Evolutionary conservation across 2,329 filamentous ascomycete species (phyloP), one percentile per base, ranked within the genome.

Genomic region (Phoma sp.): DNA sequence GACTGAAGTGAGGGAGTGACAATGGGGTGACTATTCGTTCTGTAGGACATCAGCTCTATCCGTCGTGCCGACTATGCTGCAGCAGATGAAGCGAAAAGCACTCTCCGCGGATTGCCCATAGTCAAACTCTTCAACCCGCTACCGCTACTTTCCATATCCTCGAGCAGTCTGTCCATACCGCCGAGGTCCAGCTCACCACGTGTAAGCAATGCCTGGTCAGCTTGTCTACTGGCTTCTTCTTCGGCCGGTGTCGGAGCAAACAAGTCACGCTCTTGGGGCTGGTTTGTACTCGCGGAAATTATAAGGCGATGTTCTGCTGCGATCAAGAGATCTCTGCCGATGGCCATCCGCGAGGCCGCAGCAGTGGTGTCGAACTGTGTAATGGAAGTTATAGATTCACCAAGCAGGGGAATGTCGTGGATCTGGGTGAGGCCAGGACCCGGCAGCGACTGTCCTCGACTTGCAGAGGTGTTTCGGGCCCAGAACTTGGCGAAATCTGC

Each of bases 161-260:
- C 71, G 1, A 82, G 73, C 59, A 81, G 61, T 43, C 78, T 70
- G 51, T 80, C 76, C 72, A 82, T 77, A 7, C 79, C 79, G 29
- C 76, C 77, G 13, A 82, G 62, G 56, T 80, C 79, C 7, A 81
- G 74, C 52, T 78, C 76, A 18, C 78, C 77, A 9, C 70, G 68
- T 37, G 75, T 70, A 7, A 81, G 72, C 50, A 81, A 69, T 1
- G 72, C 68, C 61, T 78, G 76, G 50, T 82, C 79, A n/a, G 64
- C 60, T 30, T 57, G 59, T 35, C 61, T 64, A 11, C 57, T 62
- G 22, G 66, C 62, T 25, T 72, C 64, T n/a, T 70, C 66, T 50
- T 71, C 69, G 1, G 57, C 59, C 7, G 62, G 56, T n/a, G 70
- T 68, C 36, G 60, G 65, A 10, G 71, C 61, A 23, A 70, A 69